Evolutionary conservation across 2,329 filamentous ascomycete genomes (phyloP), one percentile per base, ranked within the genome.

Genomic region (Rachicladosporium sp.): DNA sequence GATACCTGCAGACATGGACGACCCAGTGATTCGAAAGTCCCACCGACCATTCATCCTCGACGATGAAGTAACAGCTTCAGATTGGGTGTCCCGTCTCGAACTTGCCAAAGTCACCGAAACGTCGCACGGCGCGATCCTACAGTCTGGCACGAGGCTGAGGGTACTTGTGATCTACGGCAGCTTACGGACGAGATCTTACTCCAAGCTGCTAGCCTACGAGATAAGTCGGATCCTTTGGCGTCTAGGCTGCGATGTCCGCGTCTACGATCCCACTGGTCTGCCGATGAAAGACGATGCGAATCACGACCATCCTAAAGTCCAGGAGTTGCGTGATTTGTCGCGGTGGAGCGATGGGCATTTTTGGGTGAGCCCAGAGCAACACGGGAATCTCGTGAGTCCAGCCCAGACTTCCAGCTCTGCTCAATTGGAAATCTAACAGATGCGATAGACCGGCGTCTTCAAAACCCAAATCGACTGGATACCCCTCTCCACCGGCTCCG

Each of bases 401-500:
- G 35, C 31, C 9, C 15, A 10, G 13, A 13, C 23, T 10, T 12
- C 31, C 2, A 33, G 12, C n/a, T 33, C 31, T n/a, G 8, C 12
- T 33, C 31, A 8, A 33, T 23, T n/a, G 30, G n/a, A 32, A n/a
- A 12, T 12, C 15, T 11, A 15, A 19, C 12, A n/a, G 7, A 31
- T 31, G 11, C 38, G 15, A 10, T 35, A 73, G 65, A 80, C 76
- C 0, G 74, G 69, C 3, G 71, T 80, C 0, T 81, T 81, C 65
- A 80, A 81, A 47, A 78, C 78, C 46, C 76, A 81, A 46, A 80
- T 81, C 35, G 78, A 82, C 55, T 81, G 78, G 78, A 77, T 81
- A 30, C 77, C 77, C 0, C 61, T 82, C 0, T 69, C 64, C 1
- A 71, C 71, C 0, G 76, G 77, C 19, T 73, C 71, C 6, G 70